Conservation (phyloP, 495 filamentous ascomycete genomes). For the Halenospora varia region DNA sequence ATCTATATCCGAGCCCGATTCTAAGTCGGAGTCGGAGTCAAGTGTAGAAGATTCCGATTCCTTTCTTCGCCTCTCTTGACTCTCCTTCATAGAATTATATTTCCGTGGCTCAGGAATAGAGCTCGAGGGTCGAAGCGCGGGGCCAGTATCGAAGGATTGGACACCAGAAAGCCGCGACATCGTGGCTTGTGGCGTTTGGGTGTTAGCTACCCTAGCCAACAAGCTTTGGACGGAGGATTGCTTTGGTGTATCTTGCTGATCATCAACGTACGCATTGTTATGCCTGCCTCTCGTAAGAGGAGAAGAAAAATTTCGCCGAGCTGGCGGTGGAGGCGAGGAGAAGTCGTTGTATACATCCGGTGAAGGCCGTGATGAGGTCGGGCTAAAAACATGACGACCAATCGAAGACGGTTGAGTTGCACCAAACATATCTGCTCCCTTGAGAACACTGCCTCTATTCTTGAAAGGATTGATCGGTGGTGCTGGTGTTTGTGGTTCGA, state of each 20-base stretch:
- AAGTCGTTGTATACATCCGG: conserved; percentile 21
- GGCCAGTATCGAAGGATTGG: conserved; percentile 8
- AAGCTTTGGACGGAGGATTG: conserved; percentile 14
- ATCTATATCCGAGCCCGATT: conserved; percentile 10
- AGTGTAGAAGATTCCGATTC: neutral
- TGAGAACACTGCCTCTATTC: conserved; percentile 20
- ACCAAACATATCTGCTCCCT: conserved; percentile 18
- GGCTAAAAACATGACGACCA: conserved; percentile 4
- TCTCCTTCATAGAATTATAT: conserved; percentile 20
- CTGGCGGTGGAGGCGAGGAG: conserved; percentile 7
- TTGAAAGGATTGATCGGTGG: conserved; percentile 17
- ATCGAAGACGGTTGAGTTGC: conserved; percentile 24
- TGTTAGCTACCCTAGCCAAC: conserved; percentile 2
- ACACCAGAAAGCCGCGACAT: conserved; percentile 5
- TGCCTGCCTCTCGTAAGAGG: conserved; percentile 1
- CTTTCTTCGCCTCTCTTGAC: conserved; percentile 18
- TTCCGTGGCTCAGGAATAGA: conserved; percentile 1
- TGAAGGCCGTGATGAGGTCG: conserved; percentile 18
- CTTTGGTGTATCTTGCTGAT: neutral
- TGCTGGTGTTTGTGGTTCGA: conserved; percentile 24
- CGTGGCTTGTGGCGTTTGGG: neutral
- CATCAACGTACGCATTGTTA: neutral
- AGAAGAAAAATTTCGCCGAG: conserved; percentile 7
- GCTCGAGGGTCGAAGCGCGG: neutral
- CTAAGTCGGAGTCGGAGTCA: conserved; percentile 7